phyloP scores from a whole-genome alignment of 768 basidiomycete species.

The Strobilomyces dryophilus region DNA sequence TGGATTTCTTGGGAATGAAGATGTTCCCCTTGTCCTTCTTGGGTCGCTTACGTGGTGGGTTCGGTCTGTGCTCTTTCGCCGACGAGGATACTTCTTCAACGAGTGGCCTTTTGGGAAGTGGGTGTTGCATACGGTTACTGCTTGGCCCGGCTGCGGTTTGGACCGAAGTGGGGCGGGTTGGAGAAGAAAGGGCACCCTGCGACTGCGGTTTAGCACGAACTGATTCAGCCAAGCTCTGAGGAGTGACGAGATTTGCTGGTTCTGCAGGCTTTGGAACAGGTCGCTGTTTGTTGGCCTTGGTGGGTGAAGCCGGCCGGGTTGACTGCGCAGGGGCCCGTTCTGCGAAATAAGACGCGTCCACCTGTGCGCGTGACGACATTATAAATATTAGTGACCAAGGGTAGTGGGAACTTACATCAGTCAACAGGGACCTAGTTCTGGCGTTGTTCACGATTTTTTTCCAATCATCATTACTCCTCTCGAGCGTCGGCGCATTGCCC shows the following conservation, averaged over 20 bases:
- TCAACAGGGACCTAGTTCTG: constrained; percentile 53
- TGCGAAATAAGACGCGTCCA: constrained; percentile 39
- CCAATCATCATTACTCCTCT: constrained; percentile 82
- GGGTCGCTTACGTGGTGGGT: constrained; percentile 28
- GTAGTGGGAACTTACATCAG: constrained; percentile 45
- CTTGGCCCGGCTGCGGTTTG: constrained; percentile 3
- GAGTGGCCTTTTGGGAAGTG: constrained; percentile 20
- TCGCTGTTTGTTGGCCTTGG: constrained; percentile 22
- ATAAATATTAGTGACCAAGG: neutral
- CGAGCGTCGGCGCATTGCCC: constrained; percentile 85
- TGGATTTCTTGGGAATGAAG: constrained; percentile 62
- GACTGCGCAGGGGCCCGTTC: constrained; percentile 17
- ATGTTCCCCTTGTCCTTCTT: constrained; percentile 37
- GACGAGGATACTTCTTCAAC: constrained; percentile 16
- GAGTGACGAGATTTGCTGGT: constrained; percentile 37
- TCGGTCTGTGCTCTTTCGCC: constrained; percentile 20
- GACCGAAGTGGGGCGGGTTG: neutral
- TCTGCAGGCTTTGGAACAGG: constrained; percentile 12
- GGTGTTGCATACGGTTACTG: constrained; percentile 7
- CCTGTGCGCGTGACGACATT: constrained; percentile 14
- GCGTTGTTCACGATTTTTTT: constrained; percentile 74
- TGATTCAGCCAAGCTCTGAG: constrained; percentile 32
- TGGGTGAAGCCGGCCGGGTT: constrained; percentile 18
- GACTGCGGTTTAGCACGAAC: constrained; percentile 23
- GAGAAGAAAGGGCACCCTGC: constrained; percentile 7